These are phyloP conservation scores for Trichocladium uniseriatum DNA, from an alignment of 495 filamentous ascomycete genomes.

Conservation along the genomic window DNA sequence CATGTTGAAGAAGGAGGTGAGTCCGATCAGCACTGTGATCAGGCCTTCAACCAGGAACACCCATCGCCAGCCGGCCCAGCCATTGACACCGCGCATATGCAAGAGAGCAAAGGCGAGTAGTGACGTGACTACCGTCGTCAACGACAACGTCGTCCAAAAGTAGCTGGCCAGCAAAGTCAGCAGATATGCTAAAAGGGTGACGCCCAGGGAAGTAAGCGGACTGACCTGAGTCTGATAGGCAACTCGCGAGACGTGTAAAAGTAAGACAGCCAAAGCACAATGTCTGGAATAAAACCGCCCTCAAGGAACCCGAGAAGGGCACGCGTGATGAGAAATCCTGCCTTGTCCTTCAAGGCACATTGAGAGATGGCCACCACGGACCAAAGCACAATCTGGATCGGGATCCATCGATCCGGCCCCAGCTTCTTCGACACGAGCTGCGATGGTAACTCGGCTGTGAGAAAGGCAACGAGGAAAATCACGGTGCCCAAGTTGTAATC, in stretches of 20 bases:
- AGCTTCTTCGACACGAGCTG: constrained; percentile 65
- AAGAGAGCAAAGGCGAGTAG: constrained; percentile 46
- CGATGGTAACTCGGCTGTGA: constrained; percentile 64
- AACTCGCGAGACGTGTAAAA: constrained; percentile 62
- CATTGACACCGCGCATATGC: constrained; percentile 41
- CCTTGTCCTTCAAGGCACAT: constrained; percentile 47
- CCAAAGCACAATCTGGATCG: constrained; percentile 70
- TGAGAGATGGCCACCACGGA: constrained; percentile 61
- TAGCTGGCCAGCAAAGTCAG: too few species aligned
- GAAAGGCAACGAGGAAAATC: constrained; percentile 59
- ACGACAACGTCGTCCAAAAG: constrained; percentile 47
- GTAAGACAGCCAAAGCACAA: constrained; percentile 58
- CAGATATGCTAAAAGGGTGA: too few species aligned
- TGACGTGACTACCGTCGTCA: constrained; percentile 42
- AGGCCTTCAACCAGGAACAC: constrained; percentile 46
- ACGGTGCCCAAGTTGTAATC: constrained; percentile 68
- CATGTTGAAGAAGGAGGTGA: constrained; percentile 47
- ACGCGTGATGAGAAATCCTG: constrained; percentile 51
- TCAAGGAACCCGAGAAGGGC: constrained; percentile 52
- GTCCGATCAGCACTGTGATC: constrained; percentile 43
- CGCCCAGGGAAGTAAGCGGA: too few species aligned
- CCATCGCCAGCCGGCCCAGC: constrained; percentile 54
- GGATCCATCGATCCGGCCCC: constrained; percentile 75
- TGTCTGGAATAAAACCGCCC: constrained; percentile 53
- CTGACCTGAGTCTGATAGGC: constrained; percentile 51